Evolutionary conservation across 2,329 filamentous ascomycete species (phyloP).

Genomic region (Claviceps monticola): DNA sequence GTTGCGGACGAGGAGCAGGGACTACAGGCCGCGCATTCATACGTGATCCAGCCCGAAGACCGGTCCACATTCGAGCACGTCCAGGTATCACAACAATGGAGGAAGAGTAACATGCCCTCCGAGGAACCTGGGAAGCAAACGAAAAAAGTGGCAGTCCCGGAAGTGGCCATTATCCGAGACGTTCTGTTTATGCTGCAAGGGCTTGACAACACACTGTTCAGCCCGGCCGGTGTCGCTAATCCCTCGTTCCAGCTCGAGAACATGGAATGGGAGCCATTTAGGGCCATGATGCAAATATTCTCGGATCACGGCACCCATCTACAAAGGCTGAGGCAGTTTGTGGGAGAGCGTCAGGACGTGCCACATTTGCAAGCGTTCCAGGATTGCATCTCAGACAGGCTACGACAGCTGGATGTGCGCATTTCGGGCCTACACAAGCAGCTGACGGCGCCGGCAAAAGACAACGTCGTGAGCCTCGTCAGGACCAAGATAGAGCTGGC

Average conservation of each 20-base stretch:
- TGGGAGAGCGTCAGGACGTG: slow-evolving; percentile 28
- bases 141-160: slow-evolving; percentile 41
- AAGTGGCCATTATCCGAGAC: slow-evolving; percentile 63
- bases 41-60: slow-evolving; percentile 22
- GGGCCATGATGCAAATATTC: slow-evolving; percentile 31
- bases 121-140: slow-evolving; percentile 19
- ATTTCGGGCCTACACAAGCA: slow-evolving; percentile 46
- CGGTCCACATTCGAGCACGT: slow-evolving; percentile 18
- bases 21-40: slow-evolving; percentile 16
- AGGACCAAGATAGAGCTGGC: slow-evolving; percentile 45
- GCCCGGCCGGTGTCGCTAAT: slow-evolving; percentile 23
- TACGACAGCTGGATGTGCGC: slow-evolving; percentile 43
- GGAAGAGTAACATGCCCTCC: slow-evolving; percentile 17
- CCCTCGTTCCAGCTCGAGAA: slow-evolving; percentile 32
- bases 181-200: slow-evolving; percentile 76
- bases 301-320: slow-evolving; percentile 33
- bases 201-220: slow-evolving; percentile 60
- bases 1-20: slow-evolving; percentile 17
- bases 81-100: slow-evolving; percentile 22
- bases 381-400: slow-evolving; percentile 41
- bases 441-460: slow-evolving; percentile 38
- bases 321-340: slow-evolving; percentile 30
- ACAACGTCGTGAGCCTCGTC: slow-evolving; percentile 53
- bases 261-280: slow-evolving; percentile 36
- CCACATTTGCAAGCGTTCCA: slow-evolving; percentile 60